Base-by-base conservation (phyloP, 108 stramenopile species). In the Fistulifera solaris region DNA sequence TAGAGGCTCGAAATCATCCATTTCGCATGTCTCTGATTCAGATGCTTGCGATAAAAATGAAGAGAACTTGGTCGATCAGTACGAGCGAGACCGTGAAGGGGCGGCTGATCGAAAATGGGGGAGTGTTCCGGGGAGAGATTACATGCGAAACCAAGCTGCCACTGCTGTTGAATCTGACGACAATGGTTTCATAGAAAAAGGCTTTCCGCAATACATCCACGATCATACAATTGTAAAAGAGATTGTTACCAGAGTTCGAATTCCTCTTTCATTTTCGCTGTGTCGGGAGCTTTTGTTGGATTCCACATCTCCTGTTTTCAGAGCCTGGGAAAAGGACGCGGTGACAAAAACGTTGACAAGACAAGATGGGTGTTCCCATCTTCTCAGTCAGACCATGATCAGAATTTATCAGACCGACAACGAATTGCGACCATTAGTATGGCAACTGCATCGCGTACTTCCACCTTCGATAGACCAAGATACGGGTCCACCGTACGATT, bases 371-470 rank as follows among this genome's bases (percentile, higher is more conserved):
- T 58, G 11, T 90, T 90, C 52, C 74, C 82, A 23, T 68, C 80
- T 27, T 77, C 82, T 13, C 77, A 82, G 27, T 75, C 72, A 5
- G 82, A 86, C 39, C 61, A 66, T 35, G 88, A 90, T 15, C 71
- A 56, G 13, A 71, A 70, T 40, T 49, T 69, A 44, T 77, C 82
- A 12, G 88, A 90, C 54, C 75, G 84, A 23, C 66, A 84, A 45
- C 55, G 86, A 25, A 80, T 90, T 50, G 80, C 83, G 24, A 69
- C 75, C 17, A 84, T 84, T 10, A 80, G 82, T 26, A 86, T 90
- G 85, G 52, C 62, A 18, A 80, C 73, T 26, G 84, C 82, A 2
- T 71, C 81, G 41, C 75, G 88, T 35, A 80, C 82, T 17, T 71
- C 70, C 2, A 72, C 67, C 43, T 86, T 81, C 61, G 65, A 77